phyloP scores from a whole-genome alignment of 306 rosid genomes.

The Canavalia gladiata region DNA sequence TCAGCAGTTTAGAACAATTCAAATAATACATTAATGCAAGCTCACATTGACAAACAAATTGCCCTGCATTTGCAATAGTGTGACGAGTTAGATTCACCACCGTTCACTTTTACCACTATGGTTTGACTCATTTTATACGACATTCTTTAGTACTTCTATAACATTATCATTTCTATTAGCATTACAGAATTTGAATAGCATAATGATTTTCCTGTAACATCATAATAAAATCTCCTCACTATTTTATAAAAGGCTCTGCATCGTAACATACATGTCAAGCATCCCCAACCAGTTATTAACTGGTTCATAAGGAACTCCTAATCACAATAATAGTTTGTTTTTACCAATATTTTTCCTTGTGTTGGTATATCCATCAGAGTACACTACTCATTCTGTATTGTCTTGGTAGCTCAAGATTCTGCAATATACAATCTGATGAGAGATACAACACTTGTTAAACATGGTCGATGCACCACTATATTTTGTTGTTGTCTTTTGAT shows the following conservation, averaged over 20 bases:
- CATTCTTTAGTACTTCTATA: not conserved
- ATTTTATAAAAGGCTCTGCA: not conserved
- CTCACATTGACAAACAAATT: not conserved
- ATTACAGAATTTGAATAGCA: not conserved
- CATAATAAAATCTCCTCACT: not conserved
- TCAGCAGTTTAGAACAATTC: not conserved
- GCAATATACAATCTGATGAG: not conserved
- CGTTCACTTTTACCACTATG: not conserved
- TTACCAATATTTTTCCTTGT: not conserved
- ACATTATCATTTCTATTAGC: not conserved
- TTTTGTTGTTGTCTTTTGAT: not conserved
- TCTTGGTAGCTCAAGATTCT: not conserved
- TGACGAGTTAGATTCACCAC: not conserved
- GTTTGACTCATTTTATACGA: not conserved
- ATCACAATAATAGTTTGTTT: not conserved
- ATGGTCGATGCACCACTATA: conserved; percentile 4
- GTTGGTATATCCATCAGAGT: not conserved
- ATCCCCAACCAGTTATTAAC: not conserved
- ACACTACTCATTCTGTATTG: not conserved
- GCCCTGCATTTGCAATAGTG: not conserved
- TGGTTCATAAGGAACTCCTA: not conserved
- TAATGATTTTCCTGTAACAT: not conserved
- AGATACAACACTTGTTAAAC: not conserved
- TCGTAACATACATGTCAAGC: not conserved
- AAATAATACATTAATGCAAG: not conserved